A percentile compares a stretch with the other conserved stretches of the same genome.
These are phyloP conservation scores for Dichotomocladium elegans DNA, from an alignment of 371 early-diverging fungal species.

Conservation along the genomic window DNA sequence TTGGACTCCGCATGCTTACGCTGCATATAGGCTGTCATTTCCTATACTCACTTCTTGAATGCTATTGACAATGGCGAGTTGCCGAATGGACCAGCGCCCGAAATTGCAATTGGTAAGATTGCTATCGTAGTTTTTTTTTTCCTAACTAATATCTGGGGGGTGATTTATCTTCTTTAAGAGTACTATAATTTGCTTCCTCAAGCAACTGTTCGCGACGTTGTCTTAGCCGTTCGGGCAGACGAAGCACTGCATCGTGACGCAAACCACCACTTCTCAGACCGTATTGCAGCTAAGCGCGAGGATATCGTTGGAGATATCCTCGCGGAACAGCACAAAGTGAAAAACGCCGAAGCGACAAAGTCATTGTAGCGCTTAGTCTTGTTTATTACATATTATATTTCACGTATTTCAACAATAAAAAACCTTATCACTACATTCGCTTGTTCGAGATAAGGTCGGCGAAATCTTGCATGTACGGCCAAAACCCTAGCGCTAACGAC, in stretches of 20 bases:
- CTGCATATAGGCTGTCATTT: conserved; percentile 78
- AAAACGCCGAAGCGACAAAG: no score
- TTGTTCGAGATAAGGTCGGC: no score
- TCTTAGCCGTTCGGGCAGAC: conserved; percentile 94
- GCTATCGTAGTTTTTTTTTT: not conserved
- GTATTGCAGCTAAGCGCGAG: conserved; percentile 15
- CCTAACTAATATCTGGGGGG: not conserved
- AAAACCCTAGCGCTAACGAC: no score
- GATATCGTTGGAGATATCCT: conserved; percentile 5
- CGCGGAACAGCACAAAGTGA: not conserved
- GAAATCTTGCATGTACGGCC: no score
- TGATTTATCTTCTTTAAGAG: conserved; percentile 26
- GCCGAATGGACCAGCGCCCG: conserved; percentile 63
- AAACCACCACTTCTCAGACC: conserved; percentile 87
- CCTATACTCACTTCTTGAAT: conserved; percentile 88
- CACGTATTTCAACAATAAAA: no score
- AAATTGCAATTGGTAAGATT: conserved; percentile 65
- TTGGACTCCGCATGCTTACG: no score
- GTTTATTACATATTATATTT: no score
- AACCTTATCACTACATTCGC: no score
- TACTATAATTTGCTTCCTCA: conserved; percentile 87
- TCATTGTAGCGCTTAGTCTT: no score
- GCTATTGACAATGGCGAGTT: conserved; percentile 83
- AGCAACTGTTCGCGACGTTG: conserved; percentile 89
- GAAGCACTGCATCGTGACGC: conserved; percentile 95